Conservation (phyloP, 345 rosid genomes). For the Citrus mangshanensis region DNA sequence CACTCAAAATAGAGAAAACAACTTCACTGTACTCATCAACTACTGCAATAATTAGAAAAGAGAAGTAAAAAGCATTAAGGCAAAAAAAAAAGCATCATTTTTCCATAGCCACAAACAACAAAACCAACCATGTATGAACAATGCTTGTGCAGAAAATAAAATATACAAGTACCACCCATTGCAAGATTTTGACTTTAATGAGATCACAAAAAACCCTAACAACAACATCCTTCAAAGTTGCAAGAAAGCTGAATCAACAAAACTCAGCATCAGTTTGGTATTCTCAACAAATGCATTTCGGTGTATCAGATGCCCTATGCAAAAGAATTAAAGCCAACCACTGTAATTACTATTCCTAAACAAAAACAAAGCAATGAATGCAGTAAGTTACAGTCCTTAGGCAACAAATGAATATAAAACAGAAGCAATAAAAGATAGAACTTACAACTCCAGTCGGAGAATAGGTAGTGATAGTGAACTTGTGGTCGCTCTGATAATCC, state of each 20-base stretch:
- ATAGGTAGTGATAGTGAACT: constrained; percentile 76
- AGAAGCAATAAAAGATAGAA: not conserved
- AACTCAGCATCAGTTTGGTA: not conserved
- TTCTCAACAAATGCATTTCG: not conserved
- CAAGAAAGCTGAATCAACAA: not conserved
- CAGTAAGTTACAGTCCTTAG: not conserved
- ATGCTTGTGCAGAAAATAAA: not conserved
- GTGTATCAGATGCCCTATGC: not conserved
- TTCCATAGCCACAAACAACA: not conserved
- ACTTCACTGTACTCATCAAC: not conserved
- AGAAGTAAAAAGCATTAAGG: not conserved
- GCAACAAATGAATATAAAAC: not conserved
- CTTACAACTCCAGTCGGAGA: constrained; percentile 87
- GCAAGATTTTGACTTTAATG: not conserved
- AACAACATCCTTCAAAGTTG: not conserved
- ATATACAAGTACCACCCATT: not conserved
- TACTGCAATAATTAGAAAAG: not conserved
- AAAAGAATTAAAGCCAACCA: not conserved
- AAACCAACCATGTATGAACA: not conserved
- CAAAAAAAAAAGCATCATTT: not conserved
- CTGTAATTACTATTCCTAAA: not conserved
- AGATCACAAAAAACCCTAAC: not conserved
- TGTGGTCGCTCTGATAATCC: constrained; percentile 93
- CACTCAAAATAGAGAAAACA: not conserved
- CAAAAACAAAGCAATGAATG: not conserved